Evolutionary conservation across 441 rosid genomes (phyloP), one percentile per base, ranked within the genome.

Genomic region (Pelargonium cotyledonis): DNA sequence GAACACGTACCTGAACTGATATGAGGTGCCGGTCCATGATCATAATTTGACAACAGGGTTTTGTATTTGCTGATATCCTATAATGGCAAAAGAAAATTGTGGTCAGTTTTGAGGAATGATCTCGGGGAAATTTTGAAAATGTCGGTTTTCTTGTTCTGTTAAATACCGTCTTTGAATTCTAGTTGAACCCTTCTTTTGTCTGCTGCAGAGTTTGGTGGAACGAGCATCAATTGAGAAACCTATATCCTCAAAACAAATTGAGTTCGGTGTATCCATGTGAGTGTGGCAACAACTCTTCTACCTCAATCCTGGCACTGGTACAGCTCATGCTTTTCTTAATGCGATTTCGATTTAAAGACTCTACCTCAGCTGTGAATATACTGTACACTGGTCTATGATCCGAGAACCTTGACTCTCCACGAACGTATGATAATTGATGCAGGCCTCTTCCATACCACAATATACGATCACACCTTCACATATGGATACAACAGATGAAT

Each of bases 301-400:
- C 96, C 84, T 92, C 91, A 15, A 95, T 78, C 81, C 97, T 86
- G 26, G 96, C 81, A 71, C 85, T 84, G 67, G 93, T 77, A 72
- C 85, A 85, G 76, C 86, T 88, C 80, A 74, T 83, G 85, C 80
- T 86, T 83, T 87, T 92, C 86, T 80, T 87, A 63, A 88, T 80
- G 71, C 81, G 82, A 66, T 79, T 70, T 43, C 80, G 84, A 67
- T 76, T 79, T n/a, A 87, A 79, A 0, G 95, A 90, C 78, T 92
- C 98, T 68, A 95, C 89, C 83, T 90, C 97, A 10, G 88, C 98
- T 6, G 72, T 74, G 72, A 95, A 95, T 64, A 91, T 66, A 76
- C 98, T 83, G 74, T 86, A 92, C 43, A 95, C 99, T 44, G 98
- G 99, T 73, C 99, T 85, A 53, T 95, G 99, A 76, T 95, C 99